Base-by-base conservation (phyloP, 108 stramenopile genomes). In the Schizochytrium sp. region DNA sequence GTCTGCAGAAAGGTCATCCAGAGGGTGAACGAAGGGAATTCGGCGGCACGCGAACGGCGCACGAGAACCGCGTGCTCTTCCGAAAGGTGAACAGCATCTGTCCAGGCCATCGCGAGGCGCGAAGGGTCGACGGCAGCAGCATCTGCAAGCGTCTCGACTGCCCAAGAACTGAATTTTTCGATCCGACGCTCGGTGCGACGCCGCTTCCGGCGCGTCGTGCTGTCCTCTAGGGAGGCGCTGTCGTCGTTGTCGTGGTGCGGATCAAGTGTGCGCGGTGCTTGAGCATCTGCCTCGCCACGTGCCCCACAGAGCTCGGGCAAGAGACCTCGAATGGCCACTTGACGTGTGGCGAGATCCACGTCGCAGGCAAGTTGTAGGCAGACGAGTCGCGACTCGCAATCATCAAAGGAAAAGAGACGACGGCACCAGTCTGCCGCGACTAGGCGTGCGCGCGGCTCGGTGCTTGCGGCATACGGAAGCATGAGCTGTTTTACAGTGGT, bases 51-150 rank as follows among this genome's bases (percentile, higher is more conserved):
- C 19, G 12, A 12, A 18, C 51, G 45, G 48, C 76, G 76, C 19
- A 53, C 51, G n/a, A 83, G 51, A 47, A 83, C 4, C 43, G 76
- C 76, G 51, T 83, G 45, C n/a, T 83, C 76, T 23, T 83, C 76
- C 10, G 76, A 6, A 6, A 83, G 48, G 48, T 83, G 45, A 23
- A 53, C 45, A 12, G 45, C 45, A 23, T 83, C 76, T 0, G 76
- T 83, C 76, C 76, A 83, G 51, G 76, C 76, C 45, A 83, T n/a
- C 10, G 76, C 76, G 14, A 83, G 76, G n/a, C 76, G 45, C 28
- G 48, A 47, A 23, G 51, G 45, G 45, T 83, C 76, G 4, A 83
- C 48, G 16, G n/a, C 51, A 23, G 76, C 76, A 23, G 76, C 76
- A 16, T 47, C 51, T 10, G 48, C 45, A 3, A 83, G 76, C 0